A percentile compares a stretch with the other conserved stretches of the same genome.
phyloP scores from a whole-genome alignment of 305 asterid species.

The Fraxinus paxiana region DNA sequence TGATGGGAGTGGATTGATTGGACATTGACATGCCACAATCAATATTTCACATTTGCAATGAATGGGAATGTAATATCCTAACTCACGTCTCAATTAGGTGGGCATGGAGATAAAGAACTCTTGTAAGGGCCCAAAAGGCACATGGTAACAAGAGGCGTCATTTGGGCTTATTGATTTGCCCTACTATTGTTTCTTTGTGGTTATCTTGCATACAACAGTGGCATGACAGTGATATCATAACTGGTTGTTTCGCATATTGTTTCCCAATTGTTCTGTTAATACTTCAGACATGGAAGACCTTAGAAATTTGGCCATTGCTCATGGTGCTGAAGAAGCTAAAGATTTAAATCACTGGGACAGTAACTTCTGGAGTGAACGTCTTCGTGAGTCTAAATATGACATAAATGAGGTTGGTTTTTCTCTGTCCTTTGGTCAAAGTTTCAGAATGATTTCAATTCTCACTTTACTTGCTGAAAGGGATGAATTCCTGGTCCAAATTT shows the following conservation, averaged over 20 bases:
- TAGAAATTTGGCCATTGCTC: conserved; percentile 45
- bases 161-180: background rate
- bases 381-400: conserved; percentile 66
- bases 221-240: background rate
- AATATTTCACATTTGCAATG: background rate
- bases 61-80: background rate
- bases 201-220: background rate
- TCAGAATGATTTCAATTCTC: background rate
- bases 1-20: background rate
- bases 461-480: background rate
- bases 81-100: background rate
- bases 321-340: conserved; percentile 66
- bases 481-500: background rate
- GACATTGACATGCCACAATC: background rate
- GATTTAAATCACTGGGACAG: conserved; percentile 76
- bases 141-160: background rate
- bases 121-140: background rate
- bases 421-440: conserved; percentile 9
- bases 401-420: conserved; percentile 61
- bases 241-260: background rate
- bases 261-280: conserved; percentile 6
- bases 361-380: conserved; percentile 80
- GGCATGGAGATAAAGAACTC: background rate
- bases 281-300: conserved; percentile 67
- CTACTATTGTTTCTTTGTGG: background rate